A percentile compares a stretch with the other conserved stretches of the same genome.
Conservation (phyloP, 179 eudicot genomes). For the Silene vulgaris region DNA sequence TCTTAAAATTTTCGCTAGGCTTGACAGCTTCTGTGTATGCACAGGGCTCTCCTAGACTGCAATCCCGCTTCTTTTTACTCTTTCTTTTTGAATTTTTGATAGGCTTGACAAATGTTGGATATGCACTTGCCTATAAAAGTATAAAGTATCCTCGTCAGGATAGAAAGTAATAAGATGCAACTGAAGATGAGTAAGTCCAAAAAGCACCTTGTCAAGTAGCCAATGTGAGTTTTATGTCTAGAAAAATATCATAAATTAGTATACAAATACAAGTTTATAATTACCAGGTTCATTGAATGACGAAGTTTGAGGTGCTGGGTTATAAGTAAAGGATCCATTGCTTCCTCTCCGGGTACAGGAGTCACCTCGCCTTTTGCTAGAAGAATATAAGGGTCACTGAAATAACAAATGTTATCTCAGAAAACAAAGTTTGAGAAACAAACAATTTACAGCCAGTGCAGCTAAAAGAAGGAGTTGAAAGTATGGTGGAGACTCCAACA, state of each 20-base stretch:
- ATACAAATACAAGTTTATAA: background rate
- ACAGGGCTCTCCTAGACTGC: conserved; percentile 20
- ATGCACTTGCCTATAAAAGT: conserved; percentile 31
- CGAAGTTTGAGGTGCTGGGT: conserved; percentile 31
- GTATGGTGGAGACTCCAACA: background rate
- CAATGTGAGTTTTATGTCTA: background rate
- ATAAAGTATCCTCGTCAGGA: background rate
- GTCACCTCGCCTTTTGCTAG: conserved; percentile 20
- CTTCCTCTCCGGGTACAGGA: conserved; percentile 9
- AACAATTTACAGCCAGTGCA: background rate
- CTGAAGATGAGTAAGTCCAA: background rate
- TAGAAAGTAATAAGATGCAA: background rate
- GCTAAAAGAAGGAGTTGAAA: background rate
- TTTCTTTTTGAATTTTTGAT: conserved; percentile 2
- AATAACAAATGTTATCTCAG: conserved; percentile 5
- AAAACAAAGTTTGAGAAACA: conserved; percentile 17
- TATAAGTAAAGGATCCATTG: conserved; percentile 29
- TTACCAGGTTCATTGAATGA: conserved; percentile 34
- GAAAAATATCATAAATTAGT: background rate
- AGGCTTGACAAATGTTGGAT: conserved; percentile 20
- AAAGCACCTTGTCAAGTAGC: background rate
- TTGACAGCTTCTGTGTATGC: background rate
- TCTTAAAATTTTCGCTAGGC: background rate
- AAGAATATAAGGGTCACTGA: conserved; percentile 35
- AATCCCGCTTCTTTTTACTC: conserved; percentile 16